Evolutionary conservation across 2,329 filamentous ascomycete species (phyloP).

Genomic region (Didymella pinodella): DNA sequence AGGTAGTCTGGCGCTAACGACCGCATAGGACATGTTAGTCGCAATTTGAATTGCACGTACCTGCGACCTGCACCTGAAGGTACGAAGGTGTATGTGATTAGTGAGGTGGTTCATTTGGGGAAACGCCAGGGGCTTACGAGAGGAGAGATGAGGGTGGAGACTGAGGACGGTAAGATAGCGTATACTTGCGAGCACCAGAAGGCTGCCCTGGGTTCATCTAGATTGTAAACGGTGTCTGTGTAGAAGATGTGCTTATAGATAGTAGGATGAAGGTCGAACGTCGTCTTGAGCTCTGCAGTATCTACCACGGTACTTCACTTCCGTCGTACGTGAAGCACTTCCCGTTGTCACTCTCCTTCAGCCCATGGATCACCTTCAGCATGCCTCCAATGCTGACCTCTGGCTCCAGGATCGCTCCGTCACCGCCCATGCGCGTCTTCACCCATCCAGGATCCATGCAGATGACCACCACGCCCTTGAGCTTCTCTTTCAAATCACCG

Average conservation of each 20-base stretch:
- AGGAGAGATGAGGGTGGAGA: slow-evolving; percentile 51
- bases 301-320: slow-evolving; percentile 2
- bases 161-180: slow-evolving; percentile 49
- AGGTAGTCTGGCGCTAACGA: neutral
- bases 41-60: slow-evolving; percentile 56
- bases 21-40: slow-evolving; percentile 49
- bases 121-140: slow-evolving; percentile 52
- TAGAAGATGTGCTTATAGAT: neutral
- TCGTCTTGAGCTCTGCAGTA: neutral
- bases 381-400: neutral
- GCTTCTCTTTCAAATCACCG: slow-evolving; percentile 1
- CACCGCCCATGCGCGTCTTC: slow-evolving; percentile 6
- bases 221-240: slow-evolving; percentile 23
- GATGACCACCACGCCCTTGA: slow-evolving; percentile 2
- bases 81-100: slow-evolving; percentile 52
- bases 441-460: slow-evolving; percentile 8
- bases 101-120: slow-evolving; percentile 56
- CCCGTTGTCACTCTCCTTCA: neutral
- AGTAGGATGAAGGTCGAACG: neutral
- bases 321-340: slow-evolving; percentile 6
- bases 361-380: neutral
- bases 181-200: slow-evolving; percentile 53
- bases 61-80: slow-evolving; percentile 54
- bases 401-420: neutral
- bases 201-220: slow-evolving; percentile 35